Evolutionary conservation across 1,139 yeast genomes (phyloP).

Genomic region (Pichia sp.): DNA sequence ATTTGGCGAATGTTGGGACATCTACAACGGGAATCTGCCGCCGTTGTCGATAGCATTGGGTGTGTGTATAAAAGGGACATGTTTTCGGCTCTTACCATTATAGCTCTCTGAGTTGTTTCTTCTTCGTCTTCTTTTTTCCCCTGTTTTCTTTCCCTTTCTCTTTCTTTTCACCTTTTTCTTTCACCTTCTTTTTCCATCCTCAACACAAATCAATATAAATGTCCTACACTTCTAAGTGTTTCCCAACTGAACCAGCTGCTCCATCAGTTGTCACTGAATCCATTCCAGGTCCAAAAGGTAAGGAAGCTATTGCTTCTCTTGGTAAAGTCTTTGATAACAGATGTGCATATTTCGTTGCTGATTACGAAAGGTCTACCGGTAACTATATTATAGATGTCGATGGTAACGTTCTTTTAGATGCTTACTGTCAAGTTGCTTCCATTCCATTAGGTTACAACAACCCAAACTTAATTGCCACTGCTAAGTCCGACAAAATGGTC

Average conservation of each 20-base stretch:
- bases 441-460: constrained; percentile 76
- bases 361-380: constrained; percentile 62
- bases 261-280: constrained; percentile 48
- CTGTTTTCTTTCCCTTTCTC: neutral
- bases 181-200: neutral
- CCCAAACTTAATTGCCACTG: constrained; percentile 58
- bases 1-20: too few relatives aligned
- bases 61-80: too few relatives aligned
- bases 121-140: too few relatives aligned
- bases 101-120: neutral
- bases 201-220: constrained; percentile 7
- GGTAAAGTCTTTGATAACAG: constrained; percentile 56
- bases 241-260: constrained; percentile 58
- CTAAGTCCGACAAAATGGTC: constrained; percentile 58
- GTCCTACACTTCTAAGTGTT: constrained; percentile 30
- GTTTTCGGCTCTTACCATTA: neutral
- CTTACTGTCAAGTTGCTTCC: constrained; percentile 73
- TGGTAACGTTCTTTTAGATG: constrained; percentile 62
- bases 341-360: constrained; percentile 63
- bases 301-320: constrained; percentile 40
- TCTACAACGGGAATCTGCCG: too few relatives aligned
- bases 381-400: constrained; percentile 69
- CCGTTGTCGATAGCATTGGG: too few relatives aligned
- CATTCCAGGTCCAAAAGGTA: constrained; percentile 62
- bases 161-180: neutral